These are phyloP conservation scores for Aureobasidium sp. DNA, from an alignment of 2,329 filamentous ascomycete species.

Conservation along the genomic window DNA sequence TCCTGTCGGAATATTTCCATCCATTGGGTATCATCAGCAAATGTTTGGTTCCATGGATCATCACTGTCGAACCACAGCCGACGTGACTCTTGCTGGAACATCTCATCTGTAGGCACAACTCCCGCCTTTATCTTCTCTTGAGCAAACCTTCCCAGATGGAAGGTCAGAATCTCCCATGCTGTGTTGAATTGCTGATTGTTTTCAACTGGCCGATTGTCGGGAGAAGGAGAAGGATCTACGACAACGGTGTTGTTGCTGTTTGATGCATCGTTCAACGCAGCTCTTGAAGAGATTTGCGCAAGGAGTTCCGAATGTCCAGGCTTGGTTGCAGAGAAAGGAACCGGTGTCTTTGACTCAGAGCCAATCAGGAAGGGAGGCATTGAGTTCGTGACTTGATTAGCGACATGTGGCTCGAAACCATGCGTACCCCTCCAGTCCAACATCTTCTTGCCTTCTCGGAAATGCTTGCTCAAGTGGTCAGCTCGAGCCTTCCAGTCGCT, in stretches of 20 bases:
- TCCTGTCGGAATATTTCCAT: slow-evolving; percentile 35
- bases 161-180: slow-evolving; percentile 26
- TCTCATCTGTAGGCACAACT: slow-evolving; percentile 8
- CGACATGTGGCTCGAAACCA: slow-evolving; percentile 40
- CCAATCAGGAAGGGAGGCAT: slow-evolving; percentile 45
- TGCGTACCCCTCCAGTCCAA: slow-evolving; percentile 46
- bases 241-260: neutral
- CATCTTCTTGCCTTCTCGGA: slow-evolving; percentile 45
- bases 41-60: slow-evolving; percentile 11
- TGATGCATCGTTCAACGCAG: neutral
- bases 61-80: slow-evolving; percentile 11
- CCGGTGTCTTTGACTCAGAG: neutral
- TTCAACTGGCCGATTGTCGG: neutral
- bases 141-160: slow-evolving; percentile 10
- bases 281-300: slow-evolving; percentile 3
- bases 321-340: slow-evolving; percentile 7
- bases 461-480: slow-evolving; percentile 47
- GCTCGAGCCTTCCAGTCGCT: slow-evolving; percentile 42
- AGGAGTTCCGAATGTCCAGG: slow-evolving; percentile 1
- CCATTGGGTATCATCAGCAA: slow-evolving; percentile 10
- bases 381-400: slow-evolving; percentile 40
- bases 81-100: slow-evolving; percentile 13
- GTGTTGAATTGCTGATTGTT: slow-evolving; percentile 20
- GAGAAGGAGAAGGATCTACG: neutral
- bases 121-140: slow-evolving; percentile 5